Base-by-base conservation (phyloP, 805 yeast genomes). In the Zygosaccharomyces gambellarensis region DNA sequence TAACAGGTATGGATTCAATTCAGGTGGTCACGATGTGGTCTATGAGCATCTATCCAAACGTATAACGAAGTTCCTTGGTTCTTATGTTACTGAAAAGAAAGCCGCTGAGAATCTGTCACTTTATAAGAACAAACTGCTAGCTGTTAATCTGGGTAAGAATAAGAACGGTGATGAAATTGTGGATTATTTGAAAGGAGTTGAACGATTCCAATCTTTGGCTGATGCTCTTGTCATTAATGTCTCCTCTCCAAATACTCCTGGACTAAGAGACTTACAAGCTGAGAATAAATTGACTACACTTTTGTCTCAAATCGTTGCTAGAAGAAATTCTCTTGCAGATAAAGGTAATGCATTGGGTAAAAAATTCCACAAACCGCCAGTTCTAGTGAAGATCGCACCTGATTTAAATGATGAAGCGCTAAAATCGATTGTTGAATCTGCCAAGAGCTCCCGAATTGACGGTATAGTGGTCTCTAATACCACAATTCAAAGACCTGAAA, bases 161-260 rank as follows among this genome's bases (percentile, higher is more conserved):
- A 92, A 90, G 70, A 77, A 77, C 23, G 97, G 97, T 49, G 96
- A 90, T 64, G 97, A 90, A 66, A 80, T 89, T 49, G 73, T 82
- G 49, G 98, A 92, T 67, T 92, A 89, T 62, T 80, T 87, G 43
- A 74, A 78, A 56, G 98, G 98, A 52, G 96, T 92, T 23, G 80
- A 80, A 50, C 76, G 83, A 47, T 80, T 92, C 57, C 96, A 95
- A 10, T 80, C 82, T 10, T 81, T 75, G 58, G 96, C 98, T 4
- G 98, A 92, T 69, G 90, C 87, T 6, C 73, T 92, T 53, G 92
- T 92, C 17, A 80, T 92, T 55, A 92, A 92, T 62, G 96, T 92
- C 11, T 89, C 97, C 1, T 86, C 95, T 43, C 98, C 98, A 46
- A 92, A 92, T 64, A 92, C 98, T 1, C 98, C 98, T 4, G 97